phyloP scores from a whole-genome alignment of 805 yeast species.

The Candida pseudofarinosa region DNA sequence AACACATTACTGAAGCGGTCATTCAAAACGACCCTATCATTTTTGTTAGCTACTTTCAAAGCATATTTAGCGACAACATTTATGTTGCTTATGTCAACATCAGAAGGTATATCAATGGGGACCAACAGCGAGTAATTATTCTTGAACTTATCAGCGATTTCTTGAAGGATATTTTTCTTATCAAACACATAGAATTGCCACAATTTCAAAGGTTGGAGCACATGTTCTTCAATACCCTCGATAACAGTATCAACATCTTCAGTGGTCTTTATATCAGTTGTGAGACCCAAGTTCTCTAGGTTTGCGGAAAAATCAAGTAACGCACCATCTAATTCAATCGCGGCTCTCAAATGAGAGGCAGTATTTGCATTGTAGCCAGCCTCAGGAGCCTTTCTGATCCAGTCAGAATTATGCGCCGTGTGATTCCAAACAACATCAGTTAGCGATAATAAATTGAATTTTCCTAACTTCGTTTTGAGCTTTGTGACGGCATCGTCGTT shows the following conservation, averaged over 20 bases:
- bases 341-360: slow-evolving; percentile 84
- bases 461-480: slow-evolving; percentile 45
- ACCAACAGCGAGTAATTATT: slow-evolving; percentile 11
- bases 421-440: slow-evolving; percentile 95
- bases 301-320: slow-evolving; percentile 60
- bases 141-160: slow-evolving; percentile 39
- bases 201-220: slow-evolving; percentile 58
- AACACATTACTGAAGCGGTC: slow-evolving; percentile 53
- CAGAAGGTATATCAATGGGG: slow-evolving; percentile 42
- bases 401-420: slow-evolving; percentile 83
- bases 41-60: slow-evolving; percentile 34
- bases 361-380: slow-evolving; percentile 82
- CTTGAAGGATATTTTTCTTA: slow-evolving; percentile 39
- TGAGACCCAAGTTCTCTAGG: slow-evolving; percentile 56
- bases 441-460: slow-evolving; percentile 65
- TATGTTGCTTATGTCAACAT: slow-evolving; percentile 34
- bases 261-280: slow-evolving; percentile 47
- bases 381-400: slow-evolving; percentile 87
- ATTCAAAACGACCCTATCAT: slow-evolving; percentile 42
- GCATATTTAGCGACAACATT: slow-evolving; percentile 48
- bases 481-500: slow-evolving; percentile 51
- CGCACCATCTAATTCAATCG: slow-evolving; percentile 77
- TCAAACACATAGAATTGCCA: slow-evolving; percentile 89
- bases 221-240: slow-evolving; percentile 67
- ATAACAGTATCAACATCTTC: slow-evolving; percentile 58